Conservation (phyloP, 139 green algal genomes). For the Chlorella sp. region DNA sequence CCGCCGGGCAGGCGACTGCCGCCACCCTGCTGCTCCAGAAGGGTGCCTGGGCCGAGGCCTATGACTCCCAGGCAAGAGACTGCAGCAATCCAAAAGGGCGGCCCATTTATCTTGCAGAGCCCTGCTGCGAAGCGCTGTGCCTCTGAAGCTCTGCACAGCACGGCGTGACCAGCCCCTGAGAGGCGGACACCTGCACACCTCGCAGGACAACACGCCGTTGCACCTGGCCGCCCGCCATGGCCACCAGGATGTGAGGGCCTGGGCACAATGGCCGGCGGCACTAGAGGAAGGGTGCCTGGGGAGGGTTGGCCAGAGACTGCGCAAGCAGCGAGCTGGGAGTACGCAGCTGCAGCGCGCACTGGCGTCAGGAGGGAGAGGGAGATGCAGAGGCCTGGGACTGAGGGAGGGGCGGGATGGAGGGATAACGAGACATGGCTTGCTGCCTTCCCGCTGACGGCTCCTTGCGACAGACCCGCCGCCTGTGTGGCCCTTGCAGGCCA, state of each 20-base stretch:
- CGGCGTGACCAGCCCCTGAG: not conserved
- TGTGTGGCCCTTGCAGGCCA: conserved; percentile 1
- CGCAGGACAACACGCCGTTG: not conserved
- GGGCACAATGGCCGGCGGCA: not conserved
- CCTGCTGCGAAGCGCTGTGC: not conserved
- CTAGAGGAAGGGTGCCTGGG: not conserved
- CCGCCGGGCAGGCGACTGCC: conserved; percentile 27
- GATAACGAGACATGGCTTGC: not conserved
- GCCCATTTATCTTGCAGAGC: not conserved
- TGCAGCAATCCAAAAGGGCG: conserved; percentile 67
- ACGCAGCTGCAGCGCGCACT: not conserved
- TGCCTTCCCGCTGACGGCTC: not conserved
- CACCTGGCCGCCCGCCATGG: not conserved
- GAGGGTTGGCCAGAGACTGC: not conserved
- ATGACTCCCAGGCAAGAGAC: conserved; percentile 53
- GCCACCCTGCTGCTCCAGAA: conserved; percentile 53
- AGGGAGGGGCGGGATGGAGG: not conserved
- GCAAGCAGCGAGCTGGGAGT: not conserved
- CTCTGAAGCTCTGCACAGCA: too few relatives aligned
- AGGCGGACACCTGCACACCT: not conserved
- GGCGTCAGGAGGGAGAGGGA: not conserved
- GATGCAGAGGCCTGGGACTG: not conserved
- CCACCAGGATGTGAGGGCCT: not conserved
- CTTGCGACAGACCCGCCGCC: not conserved
- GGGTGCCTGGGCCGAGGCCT: conserved; percentile 59